phyloP scores from a whole-genome alignment of 306 rosid species.

The Sindora glabra region DNA sequence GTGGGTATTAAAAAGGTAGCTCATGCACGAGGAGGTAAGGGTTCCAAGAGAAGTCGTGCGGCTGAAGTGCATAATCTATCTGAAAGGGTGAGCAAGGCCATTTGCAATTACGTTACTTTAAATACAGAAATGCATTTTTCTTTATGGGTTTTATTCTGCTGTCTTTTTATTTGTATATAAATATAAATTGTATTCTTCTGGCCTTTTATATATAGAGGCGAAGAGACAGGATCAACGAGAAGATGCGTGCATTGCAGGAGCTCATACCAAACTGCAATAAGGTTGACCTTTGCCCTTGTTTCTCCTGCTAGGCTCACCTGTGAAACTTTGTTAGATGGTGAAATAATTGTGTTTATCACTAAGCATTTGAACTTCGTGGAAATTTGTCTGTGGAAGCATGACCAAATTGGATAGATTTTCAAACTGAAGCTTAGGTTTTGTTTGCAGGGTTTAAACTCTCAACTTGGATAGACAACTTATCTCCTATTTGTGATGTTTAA shows the following conservation, averaged over 20 bases:
- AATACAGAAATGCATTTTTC: neutral
- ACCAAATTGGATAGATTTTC: neutral
- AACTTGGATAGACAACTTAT: constrained; percentile 6
- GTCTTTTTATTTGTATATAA: constrained; percentile 16
- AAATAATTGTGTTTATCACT: constrained; percentile 1
- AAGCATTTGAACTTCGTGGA: neutral
- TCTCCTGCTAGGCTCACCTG: neutral
- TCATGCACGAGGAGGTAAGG: constrained; percentile 29
- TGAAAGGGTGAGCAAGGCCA: constrained; percentile 64
- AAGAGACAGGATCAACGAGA: constrained; percentile 83
- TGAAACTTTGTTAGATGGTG: neutral
- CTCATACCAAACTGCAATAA: constrained; percentile 92
- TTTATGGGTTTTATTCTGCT: neutral
- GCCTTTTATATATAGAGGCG: constrained; percentile 50
- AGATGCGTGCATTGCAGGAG: constrained; percentile 86
- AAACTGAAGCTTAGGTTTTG: constrained; percentile 12
- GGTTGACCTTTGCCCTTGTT: constrained; percentile 28
- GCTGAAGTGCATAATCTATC: constrained; percentile 89
- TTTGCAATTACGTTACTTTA: constrained; percentile 1
- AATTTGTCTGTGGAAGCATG: constrained; percentile 11
- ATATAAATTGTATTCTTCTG: constrained; percentile 6
- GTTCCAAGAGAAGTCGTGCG: constrained; percentile 76
- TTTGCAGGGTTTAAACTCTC: constrained; percentile 4
- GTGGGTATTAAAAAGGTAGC: constrained; percentile 38
- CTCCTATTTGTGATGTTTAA: neutral